Evolutionary conservation across 2,329 filamentous ascomycete genomes (phyloP), one percentile per base, ranked within the genome.

Genomic region (Penicillium rolfsii): DNA sequence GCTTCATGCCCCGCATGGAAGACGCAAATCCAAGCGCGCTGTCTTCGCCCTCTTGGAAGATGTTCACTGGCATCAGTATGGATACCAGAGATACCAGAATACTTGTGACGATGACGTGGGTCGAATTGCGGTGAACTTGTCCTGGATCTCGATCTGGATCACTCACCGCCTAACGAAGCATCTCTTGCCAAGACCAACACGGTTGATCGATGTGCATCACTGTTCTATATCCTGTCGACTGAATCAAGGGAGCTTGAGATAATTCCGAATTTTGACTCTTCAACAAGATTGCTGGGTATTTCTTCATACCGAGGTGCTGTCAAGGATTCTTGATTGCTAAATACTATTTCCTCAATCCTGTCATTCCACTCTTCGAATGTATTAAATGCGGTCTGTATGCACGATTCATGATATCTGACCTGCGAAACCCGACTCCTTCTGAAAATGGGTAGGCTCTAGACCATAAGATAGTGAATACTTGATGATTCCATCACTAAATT

Each of bases 71-170:
- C 46, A 68, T 66, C 22, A 63, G 58, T 50, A 50, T 59, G 63
- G 65, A 70, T 40, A 68, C 67, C 35, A 62, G 43, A 52, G 66
- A 70, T 40, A 68, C 67, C 35, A 62, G 43, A 52, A 66, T 60
- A 2, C 41, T 64, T 30, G 38, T 38, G 35, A 48, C 41, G 26
- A 55, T 33, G 48, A 59, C 19, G 52, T 48, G 7, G 11, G 5
- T 11, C 38, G 52, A 36, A 11, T 58, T 45, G n/a, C 19, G 52
- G 55, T 46, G 45, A 45, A 26, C 16, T 30, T 45, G 52, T 22
- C 19, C 19, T 22, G 19, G 19, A n/a, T n/a, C 16, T n/a, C 41
- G 59, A 5, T 40, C 58, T 58, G n/a, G 64, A 60, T 46, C 59
- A 66, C 53, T 66, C 63, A 43, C 60, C 63, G 52, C 55, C 58